A percentile compares a stretch with the other conserved stretches of the same genome.
These are phyloP conservation scores for Omphalea diandra DNA, from an alignment of 441 rosid species.

Conservation along the genomic window DNA sequence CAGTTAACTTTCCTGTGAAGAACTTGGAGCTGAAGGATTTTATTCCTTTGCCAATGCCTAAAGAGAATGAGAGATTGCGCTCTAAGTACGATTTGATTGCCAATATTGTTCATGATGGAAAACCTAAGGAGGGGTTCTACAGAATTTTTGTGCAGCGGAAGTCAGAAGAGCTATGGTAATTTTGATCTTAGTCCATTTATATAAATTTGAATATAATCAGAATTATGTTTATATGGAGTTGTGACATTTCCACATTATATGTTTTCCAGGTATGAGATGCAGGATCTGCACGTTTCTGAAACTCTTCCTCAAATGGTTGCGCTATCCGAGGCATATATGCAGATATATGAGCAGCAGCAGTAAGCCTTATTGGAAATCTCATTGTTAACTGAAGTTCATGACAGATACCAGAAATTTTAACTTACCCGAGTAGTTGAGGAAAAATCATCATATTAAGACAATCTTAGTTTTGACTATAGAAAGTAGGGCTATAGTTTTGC, in stretches of 20 bases:
- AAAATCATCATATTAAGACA: not conserved
- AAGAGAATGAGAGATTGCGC: constrained; percentile 54
- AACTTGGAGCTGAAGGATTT: constrained; percentile 89
- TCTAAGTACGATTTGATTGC: constrained; percentile 90
- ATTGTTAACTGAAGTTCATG: not conserved
- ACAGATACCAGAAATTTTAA: not conserved
- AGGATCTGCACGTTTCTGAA: constrained; percentile 91
- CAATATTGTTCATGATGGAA: constrained; percentile 90
- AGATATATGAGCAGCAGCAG: constrained; percentile 91
- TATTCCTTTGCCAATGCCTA: constrained; percentile 77
- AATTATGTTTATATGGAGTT: too few species aligned
- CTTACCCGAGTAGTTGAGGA: not conserved
- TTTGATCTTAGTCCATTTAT: not conserved
- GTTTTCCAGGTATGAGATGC: constrained; percentile 88
- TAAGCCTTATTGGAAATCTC: constrained; percentile 17
- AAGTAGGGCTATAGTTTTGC: not conserved
- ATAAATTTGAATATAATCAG: not conserved
- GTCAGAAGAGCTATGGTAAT: constrained; percentile 90
- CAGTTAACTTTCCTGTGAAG: constrained; percentile 98
- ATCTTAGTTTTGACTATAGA: not conserved
- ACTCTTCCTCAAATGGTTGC: constrained; percentile 97
- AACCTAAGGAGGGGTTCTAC: constrained; percentile 83
- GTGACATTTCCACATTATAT: not conserved
- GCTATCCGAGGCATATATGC: constrained; percentile 90
- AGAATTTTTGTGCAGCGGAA: constrained; percentile 94